Evolutionary conservation across 2,329 filamentous ascomycete species (phyloP).

Genomic region (Botrytis pseudocinerea): DNA sequence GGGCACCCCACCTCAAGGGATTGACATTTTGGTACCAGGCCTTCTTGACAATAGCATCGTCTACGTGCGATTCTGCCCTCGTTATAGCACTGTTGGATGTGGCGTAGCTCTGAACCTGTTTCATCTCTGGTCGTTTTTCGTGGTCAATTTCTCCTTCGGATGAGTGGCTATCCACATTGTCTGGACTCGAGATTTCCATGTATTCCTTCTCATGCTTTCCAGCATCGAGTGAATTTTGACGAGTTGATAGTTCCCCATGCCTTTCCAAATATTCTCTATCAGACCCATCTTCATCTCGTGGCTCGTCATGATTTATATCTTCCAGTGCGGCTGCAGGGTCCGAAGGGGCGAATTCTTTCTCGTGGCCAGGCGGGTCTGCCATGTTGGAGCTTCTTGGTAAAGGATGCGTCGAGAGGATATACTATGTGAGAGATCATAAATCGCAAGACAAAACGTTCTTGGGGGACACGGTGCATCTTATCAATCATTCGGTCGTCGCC

Average conservation of each 20-base stretch:
- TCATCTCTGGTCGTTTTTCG: slow-evolving; percentile 42
- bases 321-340: slow-evolving; percentile 14
- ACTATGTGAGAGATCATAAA: background rate
- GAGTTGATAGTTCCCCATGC: slow-evolving; percentile 19
- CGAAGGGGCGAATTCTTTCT: slow-evolving; percentile 16
- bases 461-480: slow-evolving; percentile 8
- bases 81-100: slow-evolving; percentile 55
- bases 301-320: slow-evolving; percentile 16
- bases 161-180: slow-evolving; percentile 28
- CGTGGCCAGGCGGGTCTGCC: slow-evolving; percentile 16
- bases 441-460: background rate
- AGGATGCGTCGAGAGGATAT: background rate
- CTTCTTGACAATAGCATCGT: slow-evolving; percentile 39
- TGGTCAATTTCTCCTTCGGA: slow-evolving; percentile 25
- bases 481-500: background rate
- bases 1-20: slow-evolving; percentile 59
- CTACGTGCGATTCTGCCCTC: slow-evolving; percentile 42
- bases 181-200: slow-evolving; percentile 30
- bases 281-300: slow-evolving; percentile 22
- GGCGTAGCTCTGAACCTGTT: slow-evolving; percentile 52
- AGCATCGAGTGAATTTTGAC: slow-evolving; percentile 1
- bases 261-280: slow-evolving; percentile 17
- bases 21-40: slow-evolving; percentile 66
- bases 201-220: slow-evolving; percentile 35
- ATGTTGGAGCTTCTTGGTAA: slow-evolving; percentile 18